phyloP scores from a whole-genome alignment of 2,329 filamentous ascomycete genomes.

The Endocalyx cinctus region DNA sequence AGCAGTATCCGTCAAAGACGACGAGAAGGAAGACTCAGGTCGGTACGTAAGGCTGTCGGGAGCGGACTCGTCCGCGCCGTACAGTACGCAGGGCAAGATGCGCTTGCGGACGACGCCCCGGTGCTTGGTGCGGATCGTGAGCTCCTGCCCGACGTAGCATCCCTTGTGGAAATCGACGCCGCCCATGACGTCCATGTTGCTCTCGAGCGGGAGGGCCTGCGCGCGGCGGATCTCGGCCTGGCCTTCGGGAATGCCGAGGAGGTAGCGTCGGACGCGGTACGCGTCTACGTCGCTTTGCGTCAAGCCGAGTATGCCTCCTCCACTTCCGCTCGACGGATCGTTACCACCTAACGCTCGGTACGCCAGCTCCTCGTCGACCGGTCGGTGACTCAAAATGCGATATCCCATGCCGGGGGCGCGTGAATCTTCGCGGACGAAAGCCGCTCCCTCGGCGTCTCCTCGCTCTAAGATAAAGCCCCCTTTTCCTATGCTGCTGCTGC shows the following conservation, averaged over 20 bases:
- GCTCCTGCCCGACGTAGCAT: conserved; percentile 94
- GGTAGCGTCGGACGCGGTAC: conserved; percentile 74
- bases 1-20: neutral
- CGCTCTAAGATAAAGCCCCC: neutral
- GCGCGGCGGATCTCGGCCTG: conserved; percentile 70
- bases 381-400: conserved; percentile 34
- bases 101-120: conserved; percentile 90
- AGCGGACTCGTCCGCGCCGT: conserved; percentile 41
- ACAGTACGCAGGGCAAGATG: conserved; percentile 75
- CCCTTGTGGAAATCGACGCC: conserved; percentile 93
- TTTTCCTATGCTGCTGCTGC: neutral
- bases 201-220: conserved; percentile 76
- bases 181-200: conserved; percentile 79
- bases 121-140: conserved; percentile 93
- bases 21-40: conserved; percentile 20
- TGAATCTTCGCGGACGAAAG: conserved; percentile 43
- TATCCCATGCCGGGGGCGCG: conserved; percentile 53
- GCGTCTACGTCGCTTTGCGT: conserved; percentile 46
- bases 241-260: conserved; percentile 80
- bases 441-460: conserved; percentile 1
- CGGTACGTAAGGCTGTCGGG: conserved; percentile 44
- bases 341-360: conserved; percentile 8
- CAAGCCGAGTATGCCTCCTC: conserved; percentile 31
- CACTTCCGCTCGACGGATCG: conserved; percentile 1
- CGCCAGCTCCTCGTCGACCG: neutral